A percentile compares a stretch with the other conserved stretches of the same genome.
These are phyloP conservation scores for Daldinia childiae DNA, from an alignment of 495 filamentous ascomycete genomes.

Conservation along the genomic window DNA sequence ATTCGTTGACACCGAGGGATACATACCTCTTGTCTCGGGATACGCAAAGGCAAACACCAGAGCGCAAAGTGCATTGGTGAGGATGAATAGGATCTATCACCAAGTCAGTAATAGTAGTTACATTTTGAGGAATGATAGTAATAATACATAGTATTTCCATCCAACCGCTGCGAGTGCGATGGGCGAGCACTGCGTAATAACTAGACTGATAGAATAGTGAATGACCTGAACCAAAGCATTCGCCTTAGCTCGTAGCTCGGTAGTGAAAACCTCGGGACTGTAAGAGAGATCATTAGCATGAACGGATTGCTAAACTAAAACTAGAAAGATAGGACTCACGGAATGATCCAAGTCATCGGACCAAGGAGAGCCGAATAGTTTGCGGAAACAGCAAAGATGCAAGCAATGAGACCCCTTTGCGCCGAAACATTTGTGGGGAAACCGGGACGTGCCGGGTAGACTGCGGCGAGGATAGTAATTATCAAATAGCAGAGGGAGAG, in stretches of 20 bases:
- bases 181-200: constrained; percentile 66
- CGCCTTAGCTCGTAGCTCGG: constrained; percentile 62
- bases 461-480: constrained; percentile 61
- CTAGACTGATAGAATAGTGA: constrained; percentile 64
- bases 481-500: constrained; percentile 55
- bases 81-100: constrained; percentile 60
- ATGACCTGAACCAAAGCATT: constrained; percentile 62
- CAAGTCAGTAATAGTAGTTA: not conserved
- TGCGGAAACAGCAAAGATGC: constrained; percentile 67
- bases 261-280: constrained; percentile 65
- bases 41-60: constrained; percentile 58
- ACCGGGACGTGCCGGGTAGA: constrained; percentile 53
- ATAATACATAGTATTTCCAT: constrained; percentile 57
- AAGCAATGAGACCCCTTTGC: constrained; percentile 63
- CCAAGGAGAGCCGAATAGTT: constrained; percentile 65
- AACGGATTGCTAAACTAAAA: not conserved
- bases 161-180: constrained; percentile 60
- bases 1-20: not conserved
- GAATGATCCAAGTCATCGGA: constrained; percentile 66
- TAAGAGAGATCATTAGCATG: constrained; percentile 1
- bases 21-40: constrained; percentile 61
- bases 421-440: constrained; percentile 49
- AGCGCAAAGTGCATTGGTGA: constrained; percentile 58
- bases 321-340: constrained; percentile 20
- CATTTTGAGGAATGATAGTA: too few species aligned